Percentiles rank a stretch among this genome's conserved stretches.
Conservation (phyloP, 352 stramenopile genomes). For the Peronospora farinosa region DNA sequence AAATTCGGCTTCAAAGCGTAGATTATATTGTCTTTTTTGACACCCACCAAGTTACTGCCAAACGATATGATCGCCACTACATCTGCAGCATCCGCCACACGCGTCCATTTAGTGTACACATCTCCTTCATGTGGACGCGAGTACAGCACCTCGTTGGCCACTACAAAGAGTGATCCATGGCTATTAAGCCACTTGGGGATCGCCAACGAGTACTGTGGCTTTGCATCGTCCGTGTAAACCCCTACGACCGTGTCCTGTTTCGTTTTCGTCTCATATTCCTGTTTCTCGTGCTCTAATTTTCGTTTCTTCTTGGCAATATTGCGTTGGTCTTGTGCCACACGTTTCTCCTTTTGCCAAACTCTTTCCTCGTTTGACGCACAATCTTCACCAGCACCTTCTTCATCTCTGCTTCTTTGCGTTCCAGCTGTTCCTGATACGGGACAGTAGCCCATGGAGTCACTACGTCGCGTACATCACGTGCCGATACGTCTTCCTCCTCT, state of each 20-base stretch:
- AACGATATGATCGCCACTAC: slow-evolving; percentile 71
- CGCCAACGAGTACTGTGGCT: slow-evolving; percentile 33
- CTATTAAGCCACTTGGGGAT: slow-evolving; percentile 73
- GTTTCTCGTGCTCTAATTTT: slow-evolving; percentile 55
- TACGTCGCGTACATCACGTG: slow-evolving; percentile 58
- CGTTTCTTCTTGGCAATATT: slow-evolving; percentile 59
- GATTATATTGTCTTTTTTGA: slow-evolving; percentile 47
- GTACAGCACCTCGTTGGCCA: slow-evolving; percentile 52
- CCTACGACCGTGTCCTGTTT: slow-evolving; percentile 7
- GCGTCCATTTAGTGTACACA: slow-evolving; percentile 33
- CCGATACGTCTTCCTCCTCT: slow-evolving; percentile 17
- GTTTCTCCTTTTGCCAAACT: slow-evolving; percentile 87
- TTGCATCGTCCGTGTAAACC: slow-evolving; percentile 23
- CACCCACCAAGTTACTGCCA: slow-evolving; percentile 58
- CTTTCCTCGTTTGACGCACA: slow-evolving; percentile 73
- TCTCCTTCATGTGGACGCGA: slow-evolving; percentile 54
- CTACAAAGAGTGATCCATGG: slow-evolving; percentile 65
- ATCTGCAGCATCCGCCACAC: slow-evolving; percentile 34
- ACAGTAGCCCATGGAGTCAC: slow-evolving; percentile 80
- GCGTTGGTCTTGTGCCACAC: slow-evolving; percentile 45
- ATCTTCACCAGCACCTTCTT: slow-evolving; percentile 87
- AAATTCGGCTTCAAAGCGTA: slow-evolving; percentile 42
- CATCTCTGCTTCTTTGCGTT: slow-evolving; percentile 85
- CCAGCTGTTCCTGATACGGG: slow-evolving; percentile 73
- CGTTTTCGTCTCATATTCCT: slow-evolving; percentile 4